phyloP scores from a whole-genome alignment of 2,329 filamentous ascomycete species.

The Akanthomyces dipterigenus region DNA sequence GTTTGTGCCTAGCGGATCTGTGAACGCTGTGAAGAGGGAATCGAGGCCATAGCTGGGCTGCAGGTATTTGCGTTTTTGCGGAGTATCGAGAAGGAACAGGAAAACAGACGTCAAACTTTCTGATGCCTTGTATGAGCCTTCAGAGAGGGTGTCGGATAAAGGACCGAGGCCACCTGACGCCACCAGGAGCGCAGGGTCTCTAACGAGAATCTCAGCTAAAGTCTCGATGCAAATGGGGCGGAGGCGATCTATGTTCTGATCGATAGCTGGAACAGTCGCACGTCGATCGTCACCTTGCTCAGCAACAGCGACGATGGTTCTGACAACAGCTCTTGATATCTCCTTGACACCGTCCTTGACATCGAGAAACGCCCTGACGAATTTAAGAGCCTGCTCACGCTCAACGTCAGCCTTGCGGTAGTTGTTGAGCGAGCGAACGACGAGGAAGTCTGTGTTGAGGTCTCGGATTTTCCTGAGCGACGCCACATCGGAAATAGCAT shows the following conservation, averaged over 20 bases:
- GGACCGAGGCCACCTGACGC: slow-evolving; percentile 78
- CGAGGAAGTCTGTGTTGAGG: slow-evolving; percentile 86
- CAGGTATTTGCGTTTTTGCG: slow-evolving; percentile 73
- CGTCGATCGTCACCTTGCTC: slow-evolving; percentile 82
- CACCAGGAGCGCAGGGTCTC: slow-evolving; percentile 74
- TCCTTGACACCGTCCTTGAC: slow-evolving; percentile 89
- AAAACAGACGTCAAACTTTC: slow-evolving; percentile 86
- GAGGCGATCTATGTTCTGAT: slow-evolving; percentile 77
- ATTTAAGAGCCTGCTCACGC: slow-evolving; percentile 93
- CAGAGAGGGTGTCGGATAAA: slow-evolving; percentile 84
- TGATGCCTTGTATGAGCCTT: slow-evolving; percentile 86
- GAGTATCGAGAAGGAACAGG: slow-evolving; percentile 80
- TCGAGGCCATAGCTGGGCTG: slow-evolving; percentile 85
- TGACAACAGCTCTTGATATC: slow-evolving; percentile 77
- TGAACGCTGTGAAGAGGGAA: slow-evolving; percentile 84
- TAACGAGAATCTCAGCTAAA: slow-evolving; percentile 81
- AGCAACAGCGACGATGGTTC: slow-evolving; percentile 85
- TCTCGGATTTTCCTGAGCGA: slow-evolving; percentile 83
- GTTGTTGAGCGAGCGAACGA: slow-evolving; percentile 83
- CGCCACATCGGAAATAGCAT: slow-evolving; percentile 85
- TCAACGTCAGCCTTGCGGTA: slow-evolving; percentile 96
- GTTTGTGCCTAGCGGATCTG: slow-evolving; percentile 63
- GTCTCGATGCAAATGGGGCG: slow-evolving; percentile 90
- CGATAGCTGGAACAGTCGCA: slow-evolving; percentile 58
- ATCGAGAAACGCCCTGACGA: slow-evolving; percentile 89